These are phyloP conservation scores for Yamadazyma jaroonii DNA, from an alignment of 1,139 yeast genomes.

Conservation along the genomic window DNA sequence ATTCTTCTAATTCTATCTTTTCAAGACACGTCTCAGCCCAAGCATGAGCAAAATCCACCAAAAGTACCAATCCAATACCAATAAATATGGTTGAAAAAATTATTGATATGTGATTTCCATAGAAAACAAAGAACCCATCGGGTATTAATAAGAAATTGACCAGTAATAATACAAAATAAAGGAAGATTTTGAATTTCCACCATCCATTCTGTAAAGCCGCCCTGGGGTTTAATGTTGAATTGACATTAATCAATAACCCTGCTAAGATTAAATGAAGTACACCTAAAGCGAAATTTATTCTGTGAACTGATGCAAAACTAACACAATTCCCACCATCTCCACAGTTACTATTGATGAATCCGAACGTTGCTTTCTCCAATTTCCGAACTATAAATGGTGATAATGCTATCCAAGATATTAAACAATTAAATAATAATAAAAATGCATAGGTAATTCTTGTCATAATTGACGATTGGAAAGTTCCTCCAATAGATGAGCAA, in stretches of 20 bases:
- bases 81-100: slow-evolving; percentile 81
- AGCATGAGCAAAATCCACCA: slow-evolving; percentile 97
- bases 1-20: slow-evolving; percentile 84
- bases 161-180: slow-evolving; percentile 57
- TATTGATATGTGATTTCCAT: slow-evolving; percentile 90
- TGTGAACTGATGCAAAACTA: slow-evolving; percentile 90
- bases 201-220: slow-evolving; percentile 84
- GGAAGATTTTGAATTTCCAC: slow-evolving; percentile 77
- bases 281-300: slow-evolving; percentile 88
- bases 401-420: slow-evolving; percentile 87
- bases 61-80: slow-evolving; percentile 81
- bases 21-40: slow-evolving; percentile 98
- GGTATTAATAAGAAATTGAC: slow-evolving; percentile 73
- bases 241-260: slow-evolving; percentile 64
- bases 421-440: slow-evolving; percentile 70
- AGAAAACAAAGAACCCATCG: slow-evolving; percentile 79
- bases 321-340: slow-evolving; percentile 82
- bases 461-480: slow-evolving; percentile 62
- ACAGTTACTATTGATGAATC: slow-evolving; percentile 56
- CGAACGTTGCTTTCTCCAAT: slow-evolving; percentile 71
- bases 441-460: slow-evolving; percentile 80
- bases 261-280: slow-evolving; percentile 74
- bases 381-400: slow-evolving; percentile 77
- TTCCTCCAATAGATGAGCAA: slow-evolving; percentile 59
- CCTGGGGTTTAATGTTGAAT: slow-evolving; percentile 75